Evolutionary conservation across 176 grass and related monocot species (phyloP), one percentile per base, ranked within the genome.

Genomic region (barley (Hordeum vulgare)): DNA sequence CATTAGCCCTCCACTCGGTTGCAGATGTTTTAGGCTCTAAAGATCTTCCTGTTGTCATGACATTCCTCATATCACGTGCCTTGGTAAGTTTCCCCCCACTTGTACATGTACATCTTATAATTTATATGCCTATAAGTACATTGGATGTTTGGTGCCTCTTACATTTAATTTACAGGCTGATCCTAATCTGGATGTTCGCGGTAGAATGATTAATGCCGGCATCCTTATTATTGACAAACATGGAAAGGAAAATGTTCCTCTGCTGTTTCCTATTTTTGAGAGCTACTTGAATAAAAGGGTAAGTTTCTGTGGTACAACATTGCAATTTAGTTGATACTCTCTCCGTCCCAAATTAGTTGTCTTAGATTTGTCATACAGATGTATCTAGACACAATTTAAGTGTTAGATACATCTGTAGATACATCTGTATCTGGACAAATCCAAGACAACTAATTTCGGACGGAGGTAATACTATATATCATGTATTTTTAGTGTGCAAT

Each of bases 251-350:
- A 98, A 95, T 85, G 93, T 98, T 59, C 93, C 90, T 88, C 91
- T 98, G 80, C 81, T 98, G 69, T 98, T 98, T 88, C 96, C 96
- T 83, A 98, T 98, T 84, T 98, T 98, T 71, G 93, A 98, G 68
- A 98, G 93, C 85, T 98, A 95, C 74, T 93, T 98, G 85, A 98
- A 98, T 84, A 98, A 98, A 90, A 98, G 67, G 91, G 96, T 85
- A 88, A 61, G 56, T 29, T 25, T 17, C 61, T 70, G 35, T 90
- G 27, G 49, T 84, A 65, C 27, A 77, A 14, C 71, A 25, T 71
- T 66, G 27, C 12, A 10, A 54, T 78, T 71, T 70, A 60, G 62
- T 82, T 74, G 57, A 51, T 51, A 51, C 45, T 49, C 45, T 15
- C 45, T 49, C 45, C 5, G 14, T 18, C 45, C 45, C 13, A 5